Evolutionary conservation across 257 asterid species (phyloP).

Genomic region (Solanum chmielewskii): DNA sequence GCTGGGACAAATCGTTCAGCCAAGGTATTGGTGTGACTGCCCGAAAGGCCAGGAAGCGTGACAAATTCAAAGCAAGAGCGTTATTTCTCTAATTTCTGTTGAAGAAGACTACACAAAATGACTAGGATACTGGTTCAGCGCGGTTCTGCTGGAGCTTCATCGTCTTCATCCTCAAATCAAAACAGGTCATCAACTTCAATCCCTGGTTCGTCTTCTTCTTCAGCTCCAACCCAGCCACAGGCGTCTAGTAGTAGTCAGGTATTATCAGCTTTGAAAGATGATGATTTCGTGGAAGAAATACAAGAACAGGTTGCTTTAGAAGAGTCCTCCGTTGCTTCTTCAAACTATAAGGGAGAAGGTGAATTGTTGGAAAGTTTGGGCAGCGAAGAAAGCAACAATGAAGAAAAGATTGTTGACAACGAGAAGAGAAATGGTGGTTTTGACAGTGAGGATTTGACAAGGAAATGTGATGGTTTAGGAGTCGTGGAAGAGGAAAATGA

Average conservation of each 20-base stretch:
- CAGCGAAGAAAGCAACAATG: constrained; percentile 17
- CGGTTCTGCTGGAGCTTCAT: constrained; percentile 61
- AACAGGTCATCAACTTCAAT: constrained; percentile 30
- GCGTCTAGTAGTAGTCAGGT: constrained; percentile 28
- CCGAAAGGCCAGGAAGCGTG: constrained; percentile 87
- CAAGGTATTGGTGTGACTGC: constrained; percentile 76
- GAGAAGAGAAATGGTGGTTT: constrained; percentile 29
- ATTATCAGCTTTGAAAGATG: constrained; percentile 43
- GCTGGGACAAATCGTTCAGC: constrained; percentile 63
- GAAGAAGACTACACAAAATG: constrained; percentile 41
- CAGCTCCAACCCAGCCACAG: constrained; percentile 45
- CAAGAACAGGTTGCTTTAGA: constrained; percentile 42
- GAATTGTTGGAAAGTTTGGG: constrained; percentile 20
- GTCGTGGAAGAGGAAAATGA: constrained; percentile 49
- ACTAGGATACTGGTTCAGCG: constrained; percentile 90
- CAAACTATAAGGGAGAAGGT: constrained; percentile 37
- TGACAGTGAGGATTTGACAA: constrained; percentile 30
- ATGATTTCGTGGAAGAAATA: constrained; percentile 33
- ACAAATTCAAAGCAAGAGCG: constrained; percentile 52
- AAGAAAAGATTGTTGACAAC: constrained; percentile 25
- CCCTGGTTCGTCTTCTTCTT: constrained; percentile 35
- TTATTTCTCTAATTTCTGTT: constrained; percentile 36
- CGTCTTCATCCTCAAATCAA: constrained; percentile 61
- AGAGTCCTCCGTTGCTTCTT: constrained; percentile 30
- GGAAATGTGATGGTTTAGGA: constrained; percentile 29